Evolutionary conservation across 2,329 filamentous ascomycete species (phyloP).

Genomic region (Ceratocystis smalleyi): DNA sequence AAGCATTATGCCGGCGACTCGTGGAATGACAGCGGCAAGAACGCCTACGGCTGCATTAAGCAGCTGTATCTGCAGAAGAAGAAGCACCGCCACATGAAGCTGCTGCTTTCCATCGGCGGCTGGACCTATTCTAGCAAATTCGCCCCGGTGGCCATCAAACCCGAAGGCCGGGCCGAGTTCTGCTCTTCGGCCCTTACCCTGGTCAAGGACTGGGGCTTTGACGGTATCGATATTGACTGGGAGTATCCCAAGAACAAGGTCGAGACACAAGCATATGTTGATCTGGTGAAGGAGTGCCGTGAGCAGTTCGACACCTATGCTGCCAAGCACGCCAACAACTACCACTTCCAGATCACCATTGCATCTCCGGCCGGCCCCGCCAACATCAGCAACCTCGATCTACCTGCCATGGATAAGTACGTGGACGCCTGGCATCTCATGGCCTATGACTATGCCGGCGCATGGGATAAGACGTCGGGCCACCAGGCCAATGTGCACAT

Average conservation of each 20-base stretch:
- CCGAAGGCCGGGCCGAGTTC: constrained; percentile 46
- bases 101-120: constrained; percentile 67
- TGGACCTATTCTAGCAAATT: constrained; percentile 65
- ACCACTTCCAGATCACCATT: constrained; percentile 37
- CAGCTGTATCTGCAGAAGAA: constrained; percentile 65
- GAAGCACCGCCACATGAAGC: constrained; percentile 58
- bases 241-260: constrained; percentile 32
- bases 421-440: constrained; percentile 48
- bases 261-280: constrained; percentile 30
- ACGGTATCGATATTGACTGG: constrained; percentile 43
- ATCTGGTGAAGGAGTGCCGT: constrained; percentile 30
- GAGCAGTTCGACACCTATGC: constrained; percentile 31
- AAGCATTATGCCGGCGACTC: constrained; percentile 54
- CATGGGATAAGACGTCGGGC: constrained; percentile 46
- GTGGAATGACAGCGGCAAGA: constrained; percentile 41
- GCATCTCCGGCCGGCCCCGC: constrained; percentile 33
- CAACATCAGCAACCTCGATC: constrained; percentile 36
- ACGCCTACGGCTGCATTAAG: constrained; percentile 64
- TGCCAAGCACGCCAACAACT: constrained; percentile 25
- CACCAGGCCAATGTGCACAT: constrained; percentile 52
- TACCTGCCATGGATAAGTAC: constrained; percentile 39
- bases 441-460: constrained; percentile 57
- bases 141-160: constrained; percentile 44
- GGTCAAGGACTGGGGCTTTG: constrained; percentile 50
- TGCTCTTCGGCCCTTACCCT: constrained; percentile 52